phyloP scores from a whole-genome alignment of 1,139 yeast species.

The Geotrichum phurueaensis region DNA sequence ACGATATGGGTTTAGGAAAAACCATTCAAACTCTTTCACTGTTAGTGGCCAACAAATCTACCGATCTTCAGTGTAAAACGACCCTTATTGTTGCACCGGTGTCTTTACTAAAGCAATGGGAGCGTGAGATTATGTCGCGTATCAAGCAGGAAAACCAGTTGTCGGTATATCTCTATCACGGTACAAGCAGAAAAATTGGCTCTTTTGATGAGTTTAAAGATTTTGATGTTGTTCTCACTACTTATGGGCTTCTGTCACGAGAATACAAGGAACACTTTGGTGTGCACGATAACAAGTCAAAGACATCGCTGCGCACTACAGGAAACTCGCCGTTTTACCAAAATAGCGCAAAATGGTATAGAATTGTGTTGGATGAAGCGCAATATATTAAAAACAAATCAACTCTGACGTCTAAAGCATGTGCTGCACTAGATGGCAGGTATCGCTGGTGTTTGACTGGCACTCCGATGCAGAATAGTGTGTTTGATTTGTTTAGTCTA shows the following conservation, averaged over 20 bases:
- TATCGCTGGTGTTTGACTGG: slow-evolving; percentile 84
- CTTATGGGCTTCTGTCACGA: slow-evolving; percentile 64
- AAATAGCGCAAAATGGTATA: slow-evolving; percentile 42
- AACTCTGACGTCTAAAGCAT: slow-evolving; percentile 64
- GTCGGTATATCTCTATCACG: slow-evolving; percentile 59
- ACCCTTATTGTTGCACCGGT: slow-evolving; percentile 84
- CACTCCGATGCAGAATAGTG: slow-evolving; percentile 87
- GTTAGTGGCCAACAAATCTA: slow-evolving; percentile 51
- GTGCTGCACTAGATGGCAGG: slow-evolving; percentile 48
- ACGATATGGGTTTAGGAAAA: slow-evolving; percentile 93
- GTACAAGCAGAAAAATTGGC: slow-evolving; percentile 46
- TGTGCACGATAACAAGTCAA: slow-evolving; percentile 40
- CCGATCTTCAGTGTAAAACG: slow-evolving; percentile 40
- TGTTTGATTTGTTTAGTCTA: slow-evolving; percentile 75
- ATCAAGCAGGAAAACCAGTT: slow-evolving; percentile 47
- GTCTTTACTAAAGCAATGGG: slow-evolving; percentile 79
- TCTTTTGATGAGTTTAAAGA: slow-evolving; percentile 43
- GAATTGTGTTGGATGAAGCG: slow-evolving; percentile 86
- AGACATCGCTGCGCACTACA: slow-evolving; percentile 31
- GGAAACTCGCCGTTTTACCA: slow-evolving; percentile 62
- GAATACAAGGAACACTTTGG: slow-evolving; percentile 41
- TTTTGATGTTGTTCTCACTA: slow-evolving; percentile 72
- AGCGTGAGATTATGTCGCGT: slow-evolving; percentile 61
- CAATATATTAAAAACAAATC: slow-evolving; percentile 75
- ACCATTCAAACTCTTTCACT: slow-evolving; percentile 75